Percentiles rank a stretch among this genome's conserved stretches.
Conservation (phyloP, 2,329 filamentous ascomycete genomes). For the Magnaporthiopsis rhizophila region DNA sequence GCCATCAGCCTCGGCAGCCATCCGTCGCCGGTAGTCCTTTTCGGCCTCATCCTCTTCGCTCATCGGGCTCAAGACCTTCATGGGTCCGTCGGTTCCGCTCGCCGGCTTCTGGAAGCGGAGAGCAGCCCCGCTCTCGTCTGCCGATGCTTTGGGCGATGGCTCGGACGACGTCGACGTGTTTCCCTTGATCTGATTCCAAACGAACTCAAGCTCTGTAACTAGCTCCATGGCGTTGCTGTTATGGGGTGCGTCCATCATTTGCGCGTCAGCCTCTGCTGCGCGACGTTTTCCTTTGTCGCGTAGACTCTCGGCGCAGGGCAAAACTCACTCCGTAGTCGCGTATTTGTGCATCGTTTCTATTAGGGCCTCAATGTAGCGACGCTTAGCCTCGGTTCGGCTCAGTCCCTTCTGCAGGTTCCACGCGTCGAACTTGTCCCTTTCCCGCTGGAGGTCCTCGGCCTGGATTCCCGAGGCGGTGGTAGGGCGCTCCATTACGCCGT, state of each 20-base stretch:
- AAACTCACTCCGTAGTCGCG: slow-evolving; percentile 70
- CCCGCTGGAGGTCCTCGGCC: slow-evolving; percentile 47
- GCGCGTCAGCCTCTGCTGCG: neutral
- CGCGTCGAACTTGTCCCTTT: slow-evolving; percentile 77
- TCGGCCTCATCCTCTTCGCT: slow-evolving; percentile 72
- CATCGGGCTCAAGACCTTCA: slow-evolving; percentile 75
- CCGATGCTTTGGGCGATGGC: slow-evolving; percentile 40
- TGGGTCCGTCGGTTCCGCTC: slow-evolving; percentile 44
- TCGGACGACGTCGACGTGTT: slow-evolving; percentile 62
- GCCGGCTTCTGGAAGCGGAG: slow-evolving; percentile 38
- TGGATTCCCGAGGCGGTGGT: slow-evolving; percentile 37
- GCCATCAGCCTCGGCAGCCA: slow-evolving; percentile 36
- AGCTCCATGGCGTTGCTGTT: slow-evolving; percentile 74
- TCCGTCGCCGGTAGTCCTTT: slow-evolving; percentile 38
- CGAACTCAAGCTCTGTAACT: slow-evolving; percentile 92
- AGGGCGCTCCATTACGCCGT: slow-evolving; percentile 86
- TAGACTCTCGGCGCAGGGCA: neutral
- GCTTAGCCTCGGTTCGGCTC: slow-evolving; percentile 85
- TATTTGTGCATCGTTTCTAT: slow-evolving; percentile 97
- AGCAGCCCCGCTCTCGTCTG: slow-evolving; percentile 20
- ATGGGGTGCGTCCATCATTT: neutral
- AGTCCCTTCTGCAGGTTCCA: slow-evolving; percentile 86
- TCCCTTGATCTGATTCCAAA: slow-evolving; percentile 96
- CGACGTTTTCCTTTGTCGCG: neutral
- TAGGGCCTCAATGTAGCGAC: slow-evolving; percentile 83